Evolutionary conservation across 2,329 filamentous ascomycete species (phyloP).

Genomic region (Xylaria multiplex): DNA sequence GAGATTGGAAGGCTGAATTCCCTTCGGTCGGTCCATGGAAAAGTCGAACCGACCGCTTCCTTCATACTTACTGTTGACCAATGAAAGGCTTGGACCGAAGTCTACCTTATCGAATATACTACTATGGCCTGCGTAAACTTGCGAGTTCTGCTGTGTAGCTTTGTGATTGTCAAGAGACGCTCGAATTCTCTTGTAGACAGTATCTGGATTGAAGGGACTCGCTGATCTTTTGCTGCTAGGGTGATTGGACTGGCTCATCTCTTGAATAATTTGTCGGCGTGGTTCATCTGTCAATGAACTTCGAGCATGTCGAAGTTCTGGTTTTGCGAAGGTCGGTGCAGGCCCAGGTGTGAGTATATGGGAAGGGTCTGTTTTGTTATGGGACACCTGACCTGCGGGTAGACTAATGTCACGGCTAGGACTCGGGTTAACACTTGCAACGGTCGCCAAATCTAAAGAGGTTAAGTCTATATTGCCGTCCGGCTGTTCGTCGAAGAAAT

Average conservation of each 20-base stretch:
- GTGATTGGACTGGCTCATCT: constrained; percentile 46
- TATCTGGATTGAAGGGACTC: constrained; percentile 67
- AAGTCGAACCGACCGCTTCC: constrained; percentile 65
- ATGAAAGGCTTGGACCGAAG: constrained; percentile 63
- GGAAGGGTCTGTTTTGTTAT: constrained; percentile 37
- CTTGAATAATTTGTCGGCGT: constrained; percentile 44
- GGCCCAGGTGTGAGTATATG: constrained; percentile 35
- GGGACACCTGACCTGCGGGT: constrained; percentile 35
- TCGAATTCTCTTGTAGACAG: constrained; percentile 67
- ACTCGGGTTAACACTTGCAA: constrained; percentile 41
- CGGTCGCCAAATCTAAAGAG: constrained; percentile 48
- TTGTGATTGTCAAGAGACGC: constrained; percentile 55
- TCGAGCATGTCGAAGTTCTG: constrained; percentile 67
- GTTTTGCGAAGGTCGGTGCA: constrained; percentile 63
- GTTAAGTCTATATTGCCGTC: constrained; percentile 53
- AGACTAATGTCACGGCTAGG: constrained; percentile 35
- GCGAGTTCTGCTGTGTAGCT: constrained; percentile 42
- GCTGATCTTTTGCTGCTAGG: constrained; percentile 59
- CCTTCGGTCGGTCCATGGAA: constrained; percentile 49
- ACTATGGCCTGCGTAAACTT: constrained; percentile 48
- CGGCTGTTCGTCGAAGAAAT: constrained; percentile 78
- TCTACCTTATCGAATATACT: constrained; percentile 66
- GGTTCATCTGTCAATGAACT: constrained; percentile 61
- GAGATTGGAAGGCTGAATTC: constrained; percentile 46
- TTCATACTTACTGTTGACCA: constrained; percentile 68